A percentile compares a stretch with the other conserved stretches of the same genome.
Evolutionary conservation across 768 basidiomycete genomes (phyloP).

Genomic region (Udeniomyces megalosporus): DNA sequence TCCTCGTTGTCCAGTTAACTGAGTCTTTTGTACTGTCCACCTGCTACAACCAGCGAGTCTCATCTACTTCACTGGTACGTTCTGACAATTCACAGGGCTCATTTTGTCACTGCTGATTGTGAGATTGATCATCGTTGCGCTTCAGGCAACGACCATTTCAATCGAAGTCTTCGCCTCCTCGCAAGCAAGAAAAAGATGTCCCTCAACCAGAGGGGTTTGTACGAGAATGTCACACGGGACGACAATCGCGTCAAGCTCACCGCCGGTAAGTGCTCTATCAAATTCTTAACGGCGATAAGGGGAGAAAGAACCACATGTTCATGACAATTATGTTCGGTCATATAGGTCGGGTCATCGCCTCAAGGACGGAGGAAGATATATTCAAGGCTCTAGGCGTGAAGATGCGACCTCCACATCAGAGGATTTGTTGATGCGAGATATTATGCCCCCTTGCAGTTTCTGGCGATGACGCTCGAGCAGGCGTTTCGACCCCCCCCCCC

Average conservation of each 20-base stretch:
- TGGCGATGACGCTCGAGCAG: too few relatives aligned
- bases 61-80: slow-evolving; percentile 83
- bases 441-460: too few relatives aligned
- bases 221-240: slow-evolving; percentile 53
- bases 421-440: slow-evolving; percentile 3
- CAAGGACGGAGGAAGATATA: slow-evolving; percentile 73
- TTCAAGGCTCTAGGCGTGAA: slow-evolving; percentile 48
- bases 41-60: too few relatives aligned
- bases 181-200: slow-evolving; percentile 66
- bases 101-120: not conserved
- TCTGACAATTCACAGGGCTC: slow-evolving; percentile 38
- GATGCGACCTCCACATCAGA: not conserved
- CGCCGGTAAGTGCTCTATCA: slow-evolving; percentile 45
- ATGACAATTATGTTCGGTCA: too few relatives aligned
- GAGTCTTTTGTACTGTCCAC: too few relatives aligned
- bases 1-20: slow-evolving; percentile 23
- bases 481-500: slow-evolving; percentile 25
- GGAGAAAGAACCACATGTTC: too few relatives aligned
- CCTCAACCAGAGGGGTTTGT: slow-evolving; percentile 75
- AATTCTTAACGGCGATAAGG: too few relatives aligned
- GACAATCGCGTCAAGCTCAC: slow-evolving; percentile 45
- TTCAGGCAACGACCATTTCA: slow-evolving; percentile 52
- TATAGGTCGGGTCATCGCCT: slow-evolving; percentile 53
- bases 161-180: slow-evolving; percentile 70
- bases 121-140: not conserved